These are phyloP conservation scores for Reticulomyxa filosa DNA, from an alignment of 78 protist genomes.

Conservation along the genomic window DNA sequence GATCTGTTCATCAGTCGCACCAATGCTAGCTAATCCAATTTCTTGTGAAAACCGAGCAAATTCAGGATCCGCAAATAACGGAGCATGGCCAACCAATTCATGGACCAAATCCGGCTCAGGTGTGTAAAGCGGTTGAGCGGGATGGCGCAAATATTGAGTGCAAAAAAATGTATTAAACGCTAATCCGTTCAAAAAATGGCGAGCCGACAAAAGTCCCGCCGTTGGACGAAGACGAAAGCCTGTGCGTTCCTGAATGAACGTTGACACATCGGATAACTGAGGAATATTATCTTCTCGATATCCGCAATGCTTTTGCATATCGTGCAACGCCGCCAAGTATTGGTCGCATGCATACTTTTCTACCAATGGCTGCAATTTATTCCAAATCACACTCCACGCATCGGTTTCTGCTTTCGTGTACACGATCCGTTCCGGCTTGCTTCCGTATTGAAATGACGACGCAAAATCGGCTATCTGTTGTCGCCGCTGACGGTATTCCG, in stretches of 20 bases:
- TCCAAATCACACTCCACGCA: neutral
- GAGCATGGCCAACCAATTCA: constrained; percentile 83
- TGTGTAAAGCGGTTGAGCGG: constrained; percentile 70
- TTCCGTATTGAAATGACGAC: too few species aligned
- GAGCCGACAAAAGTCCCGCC: constrained; percentile 62
- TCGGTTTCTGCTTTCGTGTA: neutral
- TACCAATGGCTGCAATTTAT: neutral
- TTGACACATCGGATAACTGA: neutral
- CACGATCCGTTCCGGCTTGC: too few species aligned
- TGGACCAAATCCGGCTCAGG: constrained; percentile 86
- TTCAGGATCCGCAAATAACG: constrained; percentile 68
- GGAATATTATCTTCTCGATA: constrained; percentile 1
- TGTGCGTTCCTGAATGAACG: constrained; percentile 23
- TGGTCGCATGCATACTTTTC: neutral
- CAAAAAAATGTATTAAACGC: constrained; percentile 65
- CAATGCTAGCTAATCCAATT: constrained; percentile 72
- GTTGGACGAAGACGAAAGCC: constrained; percentile 72
- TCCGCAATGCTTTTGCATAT: constrained; percentile 1
- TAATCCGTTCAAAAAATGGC: constrained; percentile 75
- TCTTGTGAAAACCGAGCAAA: constrained; percentile 76
- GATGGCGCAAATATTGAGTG: constrained; percentile 81
- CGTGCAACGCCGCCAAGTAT: neutral
- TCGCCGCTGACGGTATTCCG: too few species aligned
- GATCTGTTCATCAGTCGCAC: constrained; percentile 73
- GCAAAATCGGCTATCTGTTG: too few species aligned